phyloP scores from a whole-genome alignment of 495 filamentous ascomycete species.

The Halenospora varia region DNA sequence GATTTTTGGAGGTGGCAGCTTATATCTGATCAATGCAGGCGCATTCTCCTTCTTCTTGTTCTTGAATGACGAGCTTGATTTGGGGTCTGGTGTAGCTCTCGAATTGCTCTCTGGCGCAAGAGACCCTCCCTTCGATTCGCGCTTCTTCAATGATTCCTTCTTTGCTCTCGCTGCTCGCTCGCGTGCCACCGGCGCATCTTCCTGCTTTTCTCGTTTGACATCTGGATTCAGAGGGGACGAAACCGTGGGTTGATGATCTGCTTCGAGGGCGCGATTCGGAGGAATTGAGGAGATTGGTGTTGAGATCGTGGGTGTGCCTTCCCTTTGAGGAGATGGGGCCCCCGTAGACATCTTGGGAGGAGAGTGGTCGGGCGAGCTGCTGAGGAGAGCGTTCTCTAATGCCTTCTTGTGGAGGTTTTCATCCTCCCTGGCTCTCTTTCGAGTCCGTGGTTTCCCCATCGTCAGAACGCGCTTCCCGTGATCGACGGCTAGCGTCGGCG shows the following conservation, averaged over 20 bases:
- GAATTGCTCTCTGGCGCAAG: slow-evolving; percentile 42
- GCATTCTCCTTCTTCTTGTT: slow-evolving; percentile 40
- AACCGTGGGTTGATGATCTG: slow-evolving; percentile 52
- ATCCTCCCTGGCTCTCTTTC: too few species aligned
- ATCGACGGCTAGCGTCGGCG: too few species aligned
- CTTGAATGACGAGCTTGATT: slow-evolving; percentile 29
- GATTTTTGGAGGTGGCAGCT: slow-evolving; percentile 51
- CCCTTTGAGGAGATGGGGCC: slow-evolving; percentile 15
- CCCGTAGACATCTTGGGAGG: slow-evolving; percentile 12
- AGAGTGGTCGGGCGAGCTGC: neutral
- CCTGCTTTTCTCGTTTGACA: slow-evolving; percentile 24
- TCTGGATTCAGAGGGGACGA: slow-evolving; percentile 63
- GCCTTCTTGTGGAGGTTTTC: neutral
- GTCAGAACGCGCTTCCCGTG: too few species aligned
- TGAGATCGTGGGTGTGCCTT: slow-evolving; percentile 10
- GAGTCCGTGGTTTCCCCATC: too few species aligned
- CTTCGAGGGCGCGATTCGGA: slow-evolving; percentile 51
- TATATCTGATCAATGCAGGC: slow-evolving; percentile 49
- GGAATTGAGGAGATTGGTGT: slow-evolving; percentile 43
- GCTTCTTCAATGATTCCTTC: slow-evolving; percentile 73
- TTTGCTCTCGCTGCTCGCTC: slow-evolving; percentile 48
- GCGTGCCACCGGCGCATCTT: slow-evolving; percentile 31
- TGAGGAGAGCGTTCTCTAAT: neutral
- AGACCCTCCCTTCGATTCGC: slow-evolving; percentile 56
- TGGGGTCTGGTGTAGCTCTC: slow-evolving; percentile 50